phyloP scores from a whole-genome alignment of 1,284 basidiomycete genomes.

The Tylopilus sp. region DNA sequence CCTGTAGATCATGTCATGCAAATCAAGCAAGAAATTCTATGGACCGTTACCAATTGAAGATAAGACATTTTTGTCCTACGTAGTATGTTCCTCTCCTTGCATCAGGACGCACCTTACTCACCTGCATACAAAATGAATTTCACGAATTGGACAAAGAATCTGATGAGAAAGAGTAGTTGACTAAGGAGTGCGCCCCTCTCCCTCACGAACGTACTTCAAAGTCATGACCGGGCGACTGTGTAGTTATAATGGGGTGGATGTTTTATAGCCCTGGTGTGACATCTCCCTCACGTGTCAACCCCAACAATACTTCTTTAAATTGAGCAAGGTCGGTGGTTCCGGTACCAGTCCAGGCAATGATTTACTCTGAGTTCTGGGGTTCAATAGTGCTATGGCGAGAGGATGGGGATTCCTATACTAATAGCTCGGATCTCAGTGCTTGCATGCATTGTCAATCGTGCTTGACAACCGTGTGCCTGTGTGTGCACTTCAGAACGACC shows the following conservation, averaged over 20 bases:
- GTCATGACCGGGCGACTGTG: constrained; percentile 27
- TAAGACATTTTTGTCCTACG: constrained; percentile 72
- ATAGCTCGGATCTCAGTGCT: no score
- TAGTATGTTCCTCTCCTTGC: constrained; percentile 51
- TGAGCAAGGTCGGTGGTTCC: constrained; percentile 91
- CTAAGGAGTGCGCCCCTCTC: constrained; percentile 60
- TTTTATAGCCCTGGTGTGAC: constrained; percentile 90
- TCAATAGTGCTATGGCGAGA: constrained; percentile 87
- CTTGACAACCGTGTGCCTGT: no score
- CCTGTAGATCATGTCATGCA: constrained; percentile 77
- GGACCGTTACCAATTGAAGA: constrained; percentile 68
- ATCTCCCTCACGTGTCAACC: constrained; percentile 90
- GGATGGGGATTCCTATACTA: no score
- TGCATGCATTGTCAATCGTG: no score
- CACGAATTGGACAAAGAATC: constrained; percentile 91
- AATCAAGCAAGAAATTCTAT: constrained; percentile 71
- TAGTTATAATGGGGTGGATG: constrained; percentile 21
- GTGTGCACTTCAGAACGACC: no score
- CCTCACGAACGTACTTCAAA: constrained; percentile 24
- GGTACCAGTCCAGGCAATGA: constrained; percentile 87
- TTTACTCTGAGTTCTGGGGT: constrained; percentile 98
- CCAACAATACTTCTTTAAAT: constrained; percentile 92
- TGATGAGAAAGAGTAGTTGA: constrained; percentile 69
- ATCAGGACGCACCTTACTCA: background rate
- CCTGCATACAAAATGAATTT: constrained; percentile 68